Base-by-base conservation (phyloP, 2,329 filamentous ascomycete species). In the Phoma herbarum region DNA sequence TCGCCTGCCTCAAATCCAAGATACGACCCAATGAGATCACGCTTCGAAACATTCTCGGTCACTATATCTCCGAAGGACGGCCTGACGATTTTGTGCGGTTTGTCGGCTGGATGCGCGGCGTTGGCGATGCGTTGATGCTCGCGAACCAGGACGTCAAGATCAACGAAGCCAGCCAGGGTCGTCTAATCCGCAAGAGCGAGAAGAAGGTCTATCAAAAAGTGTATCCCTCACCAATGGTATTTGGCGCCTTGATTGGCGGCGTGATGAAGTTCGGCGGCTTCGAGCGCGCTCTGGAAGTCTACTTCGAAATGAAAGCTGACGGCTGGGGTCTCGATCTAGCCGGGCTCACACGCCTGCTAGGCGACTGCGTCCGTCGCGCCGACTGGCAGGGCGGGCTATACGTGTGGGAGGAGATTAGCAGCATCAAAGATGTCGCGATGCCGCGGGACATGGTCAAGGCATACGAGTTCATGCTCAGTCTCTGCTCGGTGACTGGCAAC, bases 1-100 rank as follows among this genome's bases (percentile, higher is more conserved):
- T 66, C 1, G 66, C 69, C 3, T 63, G 78, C 16, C 67, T 78
- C 6, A 64, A 62, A 22, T 75, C 75, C 35, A 75, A 79, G 33
- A 74, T 81, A 12, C 76, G 81, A 0, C 77, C 79, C 0, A 83
- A 83, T 57, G 81, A 83, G 61, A 70, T 79, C 22, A 79, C 80
- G 2, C 74, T 78, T 48, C 67, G 71, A 4, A 69, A 75, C 18
- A 75, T 82, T 6, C 73, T 83, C 16, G 68, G 75, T 20, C 73
- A 80, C 65, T 81, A 78, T 61, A 74, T 71, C 11, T 57, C 63
- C 3, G 68, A 61, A n/a, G 53, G 72, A 33, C 64, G 77, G 10
- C 62, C 69, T 0, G 57, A 68, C 8, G 52, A 63, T 2, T 83
- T 83, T 60, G 70, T 68, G 11, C 43, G 64, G 1, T 81, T 77